Base-by-base conservation (phyloP, 2,329 filamentous ascomycete species). In the Cercospora nicotianae region DNA sequence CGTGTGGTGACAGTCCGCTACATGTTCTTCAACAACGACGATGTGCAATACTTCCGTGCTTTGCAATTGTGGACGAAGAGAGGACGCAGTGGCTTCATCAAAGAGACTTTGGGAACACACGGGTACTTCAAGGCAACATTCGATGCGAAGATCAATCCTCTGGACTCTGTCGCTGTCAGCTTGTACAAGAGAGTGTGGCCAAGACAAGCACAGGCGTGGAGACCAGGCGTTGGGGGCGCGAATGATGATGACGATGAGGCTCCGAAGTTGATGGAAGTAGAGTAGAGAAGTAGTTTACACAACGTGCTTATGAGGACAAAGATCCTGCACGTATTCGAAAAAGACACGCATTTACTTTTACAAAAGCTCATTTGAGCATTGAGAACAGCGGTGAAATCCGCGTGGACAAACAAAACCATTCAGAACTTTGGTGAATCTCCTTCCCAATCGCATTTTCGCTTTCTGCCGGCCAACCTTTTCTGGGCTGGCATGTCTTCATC, bases 91-190 rank as follows among this genome's bases (percentile, higher is more conserved):
- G 95, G 95, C 8, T 97, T 90, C 79, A 89, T 99, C 83, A 97
- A 97, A 84, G 95, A 99, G 83, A 87, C 90, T 67, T 82, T 99
- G 60, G 95, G 95, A 75, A 99, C 95, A 39, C 95, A 99, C 80
- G 95, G 95, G n/a, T 99, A 99, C 83, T 98, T 98, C 87, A 99
- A 99, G 85, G 95, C 95, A 12, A 97, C 91, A 1, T 99, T 99
- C 82, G 96, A 99, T 79, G 93, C 90, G 12, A 92, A 91, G 78
- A 94, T 99, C 79, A 98, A 97, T 80, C 94, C 95, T 1, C 92
- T 97, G 81, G 95, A 99, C 81, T 90, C 93, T 3, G 89, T 99
- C 58, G 95, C 92, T 60, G 91, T 98, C 70, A 96, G 92, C 75
- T 68, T 84, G 67, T 84, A 84, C 68, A 85, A 85, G 80, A 73